These are phyloP conservation scores for Berkeleyomyces basicola DNA, from an alignment of 2,329 filamentous ascomycete genomes.

Conservation along the genomic window DNA sequence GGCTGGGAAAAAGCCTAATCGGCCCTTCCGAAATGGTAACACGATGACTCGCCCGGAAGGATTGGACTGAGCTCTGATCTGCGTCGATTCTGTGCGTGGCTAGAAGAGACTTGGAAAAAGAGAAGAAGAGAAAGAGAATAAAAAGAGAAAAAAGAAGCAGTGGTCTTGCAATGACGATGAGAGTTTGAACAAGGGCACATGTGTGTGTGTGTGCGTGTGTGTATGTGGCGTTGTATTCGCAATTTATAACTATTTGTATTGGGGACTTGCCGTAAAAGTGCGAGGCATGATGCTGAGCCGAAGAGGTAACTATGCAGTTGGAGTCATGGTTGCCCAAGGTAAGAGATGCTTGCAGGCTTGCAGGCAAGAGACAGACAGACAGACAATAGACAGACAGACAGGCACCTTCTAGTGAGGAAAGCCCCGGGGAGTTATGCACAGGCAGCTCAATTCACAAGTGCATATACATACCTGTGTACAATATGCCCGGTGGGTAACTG, in stretches of 20 bases:
- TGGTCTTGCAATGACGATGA: background rate
- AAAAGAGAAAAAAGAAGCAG: background rate
- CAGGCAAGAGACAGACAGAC: too few relatives aligned
- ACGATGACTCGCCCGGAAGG: background rate
- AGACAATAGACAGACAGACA: too few relatives aligned
- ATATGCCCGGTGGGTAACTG: background rate
- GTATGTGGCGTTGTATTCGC: background rate
- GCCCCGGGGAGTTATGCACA: background rate
- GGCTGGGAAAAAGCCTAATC: background rate
- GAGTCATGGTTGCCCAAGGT: too few relatives aligned
- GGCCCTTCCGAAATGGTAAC: background rate
- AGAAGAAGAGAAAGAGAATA: background rate
- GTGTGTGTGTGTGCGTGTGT: background rate
- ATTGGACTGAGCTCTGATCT: background rate
- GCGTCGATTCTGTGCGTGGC: background rate
- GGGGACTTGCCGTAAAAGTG: too few relatives aligned
- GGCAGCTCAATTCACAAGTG: background rate
- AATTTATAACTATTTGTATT: too few relatives aligned
- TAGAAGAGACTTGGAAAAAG: background rate
- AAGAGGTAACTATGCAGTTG: too few relatives aligned
- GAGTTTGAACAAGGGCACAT: background rate
- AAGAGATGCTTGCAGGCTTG: too few relatives aligned
- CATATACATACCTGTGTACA: background rate
- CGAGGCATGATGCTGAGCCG: too few relatives aligned
- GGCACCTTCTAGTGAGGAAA: background rate